Evolutionary conservation across 345 rosid species (phyloP).

Genomic region (Boechera retrofracta): DNA sequence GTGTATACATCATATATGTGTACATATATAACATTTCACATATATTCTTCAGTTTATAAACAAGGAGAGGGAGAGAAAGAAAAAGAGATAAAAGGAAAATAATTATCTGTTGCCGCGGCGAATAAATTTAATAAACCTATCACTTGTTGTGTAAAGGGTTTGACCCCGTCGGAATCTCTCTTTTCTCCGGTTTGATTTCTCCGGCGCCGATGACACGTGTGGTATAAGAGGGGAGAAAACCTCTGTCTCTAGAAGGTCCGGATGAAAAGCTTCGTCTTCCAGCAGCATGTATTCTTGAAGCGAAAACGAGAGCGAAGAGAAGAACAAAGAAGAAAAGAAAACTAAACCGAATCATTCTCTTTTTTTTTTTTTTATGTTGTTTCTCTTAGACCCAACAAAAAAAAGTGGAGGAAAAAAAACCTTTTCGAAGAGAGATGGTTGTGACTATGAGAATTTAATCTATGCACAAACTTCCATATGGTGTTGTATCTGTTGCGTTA

Average conservation of each 20-base stretch:
- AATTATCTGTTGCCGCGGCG: neutral
- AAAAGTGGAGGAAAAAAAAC: neutral
- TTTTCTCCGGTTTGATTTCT: slow-evolving; percentile 25
- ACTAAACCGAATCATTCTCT: slow-evolving; percentile 29
- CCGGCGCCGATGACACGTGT: slow-evolving; percentile 30
- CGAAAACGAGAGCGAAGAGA: slow-evolving; percentile 20
- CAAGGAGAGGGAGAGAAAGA: neutral
- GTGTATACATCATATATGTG: slow-evolving; percentile 2
- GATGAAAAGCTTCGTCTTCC: slow-evolving; percentile 35
- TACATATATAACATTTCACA: neutral
- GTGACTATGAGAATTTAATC: slow-evolving; percentile 27
- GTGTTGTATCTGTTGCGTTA: slow-evolving; percentile 26
- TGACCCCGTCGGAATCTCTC: slow-evolving; percentile 43
- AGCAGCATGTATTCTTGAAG: slow-evolving; percentile 23
- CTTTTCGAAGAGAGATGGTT: slow-evolving; percentile 29
- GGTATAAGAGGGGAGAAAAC: slow-evolving; percentile 11
- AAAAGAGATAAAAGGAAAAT: neutral
- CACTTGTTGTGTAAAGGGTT: slow-evolving; percentile 46
- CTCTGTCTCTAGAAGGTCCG: slow-evolving; percentile 28
- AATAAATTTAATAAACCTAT: neutral
- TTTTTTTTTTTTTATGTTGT: neutral
- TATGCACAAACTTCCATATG: slow-evolving; percentile 30
- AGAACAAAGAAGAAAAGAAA: slow-evolving; percentile 18
- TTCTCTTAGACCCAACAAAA: neutral
- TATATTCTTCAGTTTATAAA: neutral